Conservation (phyloP, 192 early-diverging fungal species). For the Cetraspora pellucida region DNA sequence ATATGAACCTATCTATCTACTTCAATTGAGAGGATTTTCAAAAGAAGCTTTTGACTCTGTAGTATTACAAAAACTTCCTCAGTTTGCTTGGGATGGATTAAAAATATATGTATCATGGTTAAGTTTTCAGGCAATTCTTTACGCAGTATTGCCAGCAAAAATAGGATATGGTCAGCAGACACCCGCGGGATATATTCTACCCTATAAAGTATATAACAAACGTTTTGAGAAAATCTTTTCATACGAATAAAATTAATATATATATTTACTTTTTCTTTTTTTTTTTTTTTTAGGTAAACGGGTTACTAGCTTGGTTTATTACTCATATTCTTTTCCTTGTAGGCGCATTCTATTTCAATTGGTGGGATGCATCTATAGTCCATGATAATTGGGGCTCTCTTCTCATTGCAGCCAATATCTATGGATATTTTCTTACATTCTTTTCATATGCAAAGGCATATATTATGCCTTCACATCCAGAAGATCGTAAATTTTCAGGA, state of each 20-base stretch:
- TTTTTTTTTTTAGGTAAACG: conserved; percentile 63
- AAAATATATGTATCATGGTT: conserved; percentile 68
- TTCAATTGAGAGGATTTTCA: conserved; percentile 37
- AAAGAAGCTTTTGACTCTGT: conserved; percentile 39
- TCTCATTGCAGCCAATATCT: conserved; percentile 70
- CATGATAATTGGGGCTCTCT: conserved; percentile 77
- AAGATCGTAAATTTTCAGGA: conserved; percentile 77
- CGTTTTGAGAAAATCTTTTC: not conserved
- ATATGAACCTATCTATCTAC: conserved; percentile 50
- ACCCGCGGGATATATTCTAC: conserved; percentile 71
- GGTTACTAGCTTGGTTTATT: conserved; percentile 71
- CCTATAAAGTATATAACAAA: conserved; percentile 64
- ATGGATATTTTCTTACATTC: conserved; percentile 76
- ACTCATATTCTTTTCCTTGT: conserved; percentile 68
- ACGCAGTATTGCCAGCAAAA: conserved; percentile 64
- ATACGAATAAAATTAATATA: not conserved
- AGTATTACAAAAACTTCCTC: conserved; percentile 48
- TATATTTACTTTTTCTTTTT: not conserved
- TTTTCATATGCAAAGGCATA: conserved; percentile 75
- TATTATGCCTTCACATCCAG: conserved; percentile 69
- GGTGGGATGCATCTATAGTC: conserved; percentile 68
- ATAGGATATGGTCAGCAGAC: conserved; percentile 80
- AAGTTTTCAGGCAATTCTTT: conserved; percentile 68
- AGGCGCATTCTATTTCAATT: conserved; percentile 62
- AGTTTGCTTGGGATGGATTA: conserved; percentile 50